Percentiles rank a stretch among this genome's conserved stretches.
Evolutionary conservation across 495 filamentous ascomycete genomes (phyloP).

Genomic region (Penicillium steckii): DNA sequence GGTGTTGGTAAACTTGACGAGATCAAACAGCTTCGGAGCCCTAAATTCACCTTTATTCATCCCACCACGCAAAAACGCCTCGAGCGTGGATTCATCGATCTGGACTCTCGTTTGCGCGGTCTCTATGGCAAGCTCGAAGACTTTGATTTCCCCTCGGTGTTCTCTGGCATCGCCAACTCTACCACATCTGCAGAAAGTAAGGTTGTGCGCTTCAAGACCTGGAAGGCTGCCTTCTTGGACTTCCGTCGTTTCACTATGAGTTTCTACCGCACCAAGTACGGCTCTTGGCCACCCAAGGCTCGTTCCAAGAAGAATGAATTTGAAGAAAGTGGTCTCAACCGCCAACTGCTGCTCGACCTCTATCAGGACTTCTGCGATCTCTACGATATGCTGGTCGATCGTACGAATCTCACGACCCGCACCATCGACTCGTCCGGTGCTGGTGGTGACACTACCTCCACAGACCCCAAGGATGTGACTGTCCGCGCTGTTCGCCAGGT

Average conservation of each 20-base stretch:
- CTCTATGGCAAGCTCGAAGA: conserved; percentile 67
- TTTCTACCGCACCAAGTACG: conserved; percentile 81
- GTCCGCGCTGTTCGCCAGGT: conserved; percentile 66
- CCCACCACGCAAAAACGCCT: conserved; percentile 71
- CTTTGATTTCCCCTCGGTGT: conserved; percentile 90
- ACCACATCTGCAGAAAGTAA: conserved; percentile 70
- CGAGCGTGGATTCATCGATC: conserved; percentile 77
- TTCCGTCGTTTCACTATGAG: conserved; percentile 73
- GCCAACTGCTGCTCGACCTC: conserved; percentile 73
- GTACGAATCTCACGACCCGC: conserved; percentile 53
- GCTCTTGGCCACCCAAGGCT: conserved; percentile 92
- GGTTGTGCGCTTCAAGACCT: conserved; percentile 76
- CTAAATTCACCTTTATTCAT: conserved; percentile 67
- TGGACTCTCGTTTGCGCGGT: conserved; percentile 64
- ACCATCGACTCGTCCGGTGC: conserved; percentile 42
- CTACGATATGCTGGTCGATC: conserved; percentile 87
- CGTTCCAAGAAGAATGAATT: conserved; percentile 90
- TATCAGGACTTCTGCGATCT: conserved; percentile 84
- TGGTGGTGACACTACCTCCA: conserved; percentile 19
- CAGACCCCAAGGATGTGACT: conserved; percentile 44
- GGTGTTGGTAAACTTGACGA: conserved; percentile 86
- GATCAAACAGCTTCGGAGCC: conserved; percentile 63
- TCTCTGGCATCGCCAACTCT: conserved; percentile 83
- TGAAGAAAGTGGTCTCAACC: conserved; percentile 80
- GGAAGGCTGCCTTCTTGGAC: conserved; percentile 70